phyloP scores from a whole-genome alignment of 257 asterid species.

The Ajuga chamaepitys region DNA sequence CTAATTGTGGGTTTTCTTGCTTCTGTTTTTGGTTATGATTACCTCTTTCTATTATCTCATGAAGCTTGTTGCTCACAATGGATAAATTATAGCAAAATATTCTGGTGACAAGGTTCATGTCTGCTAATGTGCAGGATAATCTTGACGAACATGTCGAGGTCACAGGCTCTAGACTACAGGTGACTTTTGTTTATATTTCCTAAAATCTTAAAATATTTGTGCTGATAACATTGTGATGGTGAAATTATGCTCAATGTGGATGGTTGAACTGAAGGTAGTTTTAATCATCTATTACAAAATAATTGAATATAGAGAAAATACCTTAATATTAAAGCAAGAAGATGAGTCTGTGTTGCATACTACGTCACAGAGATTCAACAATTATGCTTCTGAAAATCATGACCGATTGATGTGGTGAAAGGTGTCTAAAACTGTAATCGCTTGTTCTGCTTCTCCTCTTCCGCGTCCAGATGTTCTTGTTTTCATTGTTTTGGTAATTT shows the following conservation, averaged over 20 bases:
- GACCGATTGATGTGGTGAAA: background rate
- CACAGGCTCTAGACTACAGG: constrained; percentile 81
- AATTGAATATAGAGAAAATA: background rate
- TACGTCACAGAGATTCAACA: background rate
- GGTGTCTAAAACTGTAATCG: background rate
- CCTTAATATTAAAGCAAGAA: background rate
- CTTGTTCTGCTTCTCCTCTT: background rate
- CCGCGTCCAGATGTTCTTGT: background rate
- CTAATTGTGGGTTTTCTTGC: constrained; percentile 58
- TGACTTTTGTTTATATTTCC: constrained; percentile 20
- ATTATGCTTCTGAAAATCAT: background rate
- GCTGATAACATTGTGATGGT: background rate
- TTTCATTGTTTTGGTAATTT: background rate
- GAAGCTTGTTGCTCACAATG: background rate
- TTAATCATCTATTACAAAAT: background rate
- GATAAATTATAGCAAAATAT: background rate
- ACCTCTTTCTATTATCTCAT: background rate
- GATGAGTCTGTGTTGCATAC: background rate
- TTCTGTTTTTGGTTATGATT: background rate
- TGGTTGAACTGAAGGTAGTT: no score
- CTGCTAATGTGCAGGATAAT: constrained; percentile 47
- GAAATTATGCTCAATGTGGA: background rate
- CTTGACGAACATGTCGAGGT: constrained; percentile 78
- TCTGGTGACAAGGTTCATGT: constrained; percentile 3
- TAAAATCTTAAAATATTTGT: background rate